Evolutionary conservation across 352 stramenopile genomes (phyloP), one percentile per base, ranked within the genome.

Genomic region (Phytophthora citrophthora): DNA sequence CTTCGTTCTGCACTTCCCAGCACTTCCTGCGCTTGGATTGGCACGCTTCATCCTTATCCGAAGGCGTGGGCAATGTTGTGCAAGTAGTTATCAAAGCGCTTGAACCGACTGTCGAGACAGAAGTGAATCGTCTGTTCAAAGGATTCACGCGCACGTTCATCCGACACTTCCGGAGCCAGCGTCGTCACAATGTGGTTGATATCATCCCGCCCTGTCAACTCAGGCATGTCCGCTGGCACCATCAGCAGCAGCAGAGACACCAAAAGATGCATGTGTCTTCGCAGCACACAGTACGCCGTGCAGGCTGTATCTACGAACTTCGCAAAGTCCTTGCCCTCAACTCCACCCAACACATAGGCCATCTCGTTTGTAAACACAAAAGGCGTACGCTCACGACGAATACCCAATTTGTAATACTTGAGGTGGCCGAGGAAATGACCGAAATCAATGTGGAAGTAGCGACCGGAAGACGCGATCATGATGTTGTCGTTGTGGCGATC

Each of bases 401-500:
- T 83, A 29, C 86, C 88, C 77, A 95, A 81, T 76, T 76, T 80
- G 60, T 90, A 82, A 64, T 96, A 96, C 70, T 96, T 96, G 69
- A 94, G 91, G 66, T 96, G 86, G 10, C 86, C 88, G 3, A 96
- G 72, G 53, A 96, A 93, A 62, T 96, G 88, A 13, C 88, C 88
- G 50, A 96, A 96, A 70, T 96, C 88, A 32, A 96, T 96, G 68
- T 96, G 88, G 67, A 96, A 96, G 77, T 94, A 96, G 56, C 86
- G 83, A 29, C 88, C 88, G 4, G 76, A 83, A 16, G 77, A 83
- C 18, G 68, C 64, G 62, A 95, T 94, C 96, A 99, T 99, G 55
- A 98, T 96, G 70, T 98, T 98, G 75, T 98, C 95, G 49, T 97
- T 97, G 74, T 98, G 95, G 8, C 95, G 89, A 69, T 98, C 95